A percentile compares a stretch with the other conserved stretches of the same genome.
These are phyloP conservation scores for Globisporangium spinosum DNA, from an alignment of 352 stramenopile species.

Conservation along the genomic window DNA sequence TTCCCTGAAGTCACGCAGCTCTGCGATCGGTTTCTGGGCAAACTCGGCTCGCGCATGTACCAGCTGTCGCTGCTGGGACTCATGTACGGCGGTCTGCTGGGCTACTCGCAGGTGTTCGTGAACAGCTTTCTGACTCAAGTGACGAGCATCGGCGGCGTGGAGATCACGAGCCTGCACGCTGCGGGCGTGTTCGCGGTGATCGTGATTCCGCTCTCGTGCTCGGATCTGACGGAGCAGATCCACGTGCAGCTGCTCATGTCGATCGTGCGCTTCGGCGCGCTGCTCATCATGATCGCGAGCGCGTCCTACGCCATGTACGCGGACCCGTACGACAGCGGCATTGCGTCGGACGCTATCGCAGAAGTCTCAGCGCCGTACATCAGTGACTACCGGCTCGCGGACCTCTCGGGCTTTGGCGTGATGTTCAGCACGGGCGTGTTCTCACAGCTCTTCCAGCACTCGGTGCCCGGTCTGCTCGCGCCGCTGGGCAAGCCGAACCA, in stretches of 20 bases:
- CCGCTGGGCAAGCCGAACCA: constrained; percentile 64
- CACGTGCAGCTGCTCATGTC: constrained; percentile 86
- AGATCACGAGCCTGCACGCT: constrained; percentile 51
- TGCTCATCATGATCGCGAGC: constrained; percentile 88
- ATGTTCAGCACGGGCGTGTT: constrained; percentile 91
- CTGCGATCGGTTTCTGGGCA: constrained; percentile 68
- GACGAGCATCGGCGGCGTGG: constrained; percentile 43
- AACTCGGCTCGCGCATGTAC: constrained; percentile 66
- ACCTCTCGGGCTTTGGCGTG: constrained; percentile 79
- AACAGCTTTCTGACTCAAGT: constrained; percentile 80
- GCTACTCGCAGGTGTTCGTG: constrained; percentile 91
- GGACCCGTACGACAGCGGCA: constrained; percentile 60
- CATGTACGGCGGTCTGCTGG: constrained; percentile 88
- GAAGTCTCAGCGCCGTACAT: constrained; percentile 31
- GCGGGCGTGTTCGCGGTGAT: constrained; percentile 78
- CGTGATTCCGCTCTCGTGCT: constrained; percentile 85
- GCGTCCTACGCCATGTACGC: constrained; percentile 67
- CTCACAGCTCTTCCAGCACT: constrained; percentile 91
- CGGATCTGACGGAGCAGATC: constrained; percentile 89
- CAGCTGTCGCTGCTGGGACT: constrained; percentile 81
- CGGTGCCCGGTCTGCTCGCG: constrained; percentile 78
- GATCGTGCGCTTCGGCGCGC: constrained; percentile 79
- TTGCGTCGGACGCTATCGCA: neutral
- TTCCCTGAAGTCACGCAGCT: constrained; percentile 82
- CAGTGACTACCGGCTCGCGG: constrained; percentile 59